Base-by-base conservation (phyloP, 176 grass and related monocot species). In the Triticum turgidum region DNA sequence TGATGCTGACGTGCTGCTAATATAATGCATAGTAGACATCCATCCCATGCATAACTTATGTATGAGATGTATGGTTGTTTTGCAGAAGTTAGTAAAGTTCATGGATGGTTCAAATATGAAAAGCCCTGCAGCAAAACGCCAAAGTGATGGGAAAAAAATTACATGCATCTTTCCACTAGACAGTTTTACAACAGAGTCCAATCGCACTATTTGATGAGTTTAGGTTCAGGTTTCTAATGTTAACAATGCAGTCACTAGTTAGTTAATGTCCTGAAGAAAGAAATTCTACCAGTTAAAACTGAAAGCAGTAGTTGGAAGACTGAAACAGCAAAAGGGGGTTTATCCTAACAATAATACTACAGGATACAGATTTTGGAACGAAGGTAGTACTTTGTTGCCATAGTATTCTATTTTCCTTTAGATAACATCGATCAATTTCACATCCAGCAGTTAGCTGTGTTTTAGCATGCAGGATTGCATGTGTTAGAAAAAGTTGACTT, bases 231-330 rank as follows among this genome's bases (percentile, higher is more conserved):
- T 65, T 80, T 65, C 17, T 6, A 47, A 51, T 29, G 6, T 25
- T 75, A 15, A 29, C 42, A 75, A 51, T 7, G 22, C 42, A 17
- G 42, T 72, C 21, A 13, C 5, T 42, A 20, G 9, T 79, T 21
- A 25, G 11, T 15, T 41, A 63, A 62, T 79, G 34, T 79, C 38
- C 35, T 2, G 20, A 64, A 39, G 2, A 24, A 73, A 70, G 2
- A 72, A 83, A 83, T 58, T 6, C 38, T 72, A 18, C 34, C 62
- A 77, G 49, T 86, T 82, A 12, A 61, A 14, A 47, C 10, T 38
- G 11, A 8, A 63, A 62, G 17, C 62, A 6, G 27, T 77, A 72
- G 79, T 42, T 22, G 7, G 59, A 82, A 69, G 69, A 62, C 29
- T 37, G 65, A 52, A 77, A 54, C 3, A 63, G 51, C 14, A 24